These are phyloP conservation scores for Leccinum ochraceum DNA, from an alignment of 768 basidiomycete species.

Conservation along the genomic window DNA sequence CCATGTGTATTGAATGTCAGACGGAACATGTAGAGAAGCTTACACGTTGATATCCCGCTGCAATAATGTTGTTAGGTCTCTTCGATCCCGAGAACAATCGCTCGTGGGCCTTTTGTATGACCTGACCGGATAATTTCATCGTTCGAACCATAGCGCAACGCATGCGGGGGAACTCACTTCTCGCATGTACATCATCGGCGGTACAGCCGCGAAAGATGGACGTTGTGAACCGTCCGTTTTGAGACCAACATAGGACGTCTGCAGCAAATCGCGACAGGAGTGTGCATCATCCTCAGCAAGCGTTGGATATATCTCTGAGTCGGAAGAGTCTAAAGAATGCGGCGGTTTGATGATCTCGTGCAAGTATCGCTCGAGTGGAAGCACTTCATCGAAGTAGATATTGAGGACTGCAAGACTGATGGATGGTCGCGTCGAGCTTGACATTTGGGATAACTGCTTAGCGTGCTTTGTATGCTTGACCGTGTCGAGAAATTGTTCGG, in stretches of 20 bases:
- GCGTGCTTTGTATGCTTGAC: neutral
- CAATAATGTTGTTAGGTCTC: conserved; percentile 58
- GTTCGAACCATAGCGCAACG: neutral
- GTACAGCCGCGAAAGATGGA: conserved; percentile 31
- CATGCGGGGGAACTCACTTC: conserved; percentile 42
- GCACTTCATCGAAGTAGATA: conserved; percentile 45
- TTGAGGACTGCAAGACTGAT: conserved; percentile 39
- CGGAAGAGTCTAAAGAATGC: conserved; percentile 14
- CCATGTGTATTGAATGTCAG: neutral
- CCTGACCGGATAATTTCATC: conserved; percentile 34
- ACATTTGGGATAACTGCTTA: neutral
- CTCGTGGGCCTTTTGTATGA: conserved; percentile 63
- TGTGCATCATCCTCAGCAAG: conserved; percentile 24
- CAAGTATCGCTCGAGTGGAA: conserved; percentile 42
- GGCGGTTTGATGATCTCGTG: conserved; percentile 33
- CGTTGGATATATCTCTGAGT: conserved; percentile 4
- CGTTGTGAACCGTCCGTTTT: conserved; percentile 23
- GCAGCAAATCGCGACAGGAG: conserved; percentile 41
- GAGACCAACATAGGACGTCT: conserved; percentile 47
- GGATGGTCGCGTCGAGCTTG: neutral
- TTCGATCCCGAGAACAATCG: conserved; percentile 45
- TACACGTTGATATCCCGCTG: conserved; percentile 64
- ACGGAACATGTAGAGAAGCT: conserved; percentile 14
- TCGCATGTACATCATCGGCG: conserved; percentile 51
- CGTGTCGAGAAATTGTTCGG: neutral